phyloP scores from a whole-genome alignment of 1,139 yeast species.

The Taphrina deformans region DNA sequence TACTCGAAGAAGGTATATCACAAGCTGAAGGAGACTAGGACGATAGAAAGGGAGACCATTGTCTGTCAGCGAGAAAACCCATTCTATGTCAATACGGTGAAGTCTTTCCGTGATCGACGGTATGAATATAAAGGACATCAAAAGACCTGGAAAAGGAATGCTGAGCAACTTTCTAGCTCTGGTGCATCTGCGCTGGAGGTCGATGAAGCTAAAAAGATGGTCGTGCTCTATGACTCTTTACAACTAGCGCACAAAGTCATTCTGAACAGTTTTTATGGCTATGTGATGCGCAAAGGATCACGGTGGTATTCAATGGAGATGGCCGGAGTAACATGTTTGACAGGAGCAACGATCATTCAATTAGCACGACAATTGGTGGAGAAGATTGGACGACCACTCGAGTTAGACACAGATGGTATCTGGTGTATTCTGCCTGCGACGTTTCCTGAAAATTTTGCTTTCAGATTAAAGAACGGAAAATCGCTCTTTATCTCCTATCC shows the following conservation, averaged over 20 bases:
- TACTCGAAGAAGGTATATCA: conserved; percentile 84
- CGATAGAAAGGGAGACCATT: conserved; percentile 85
- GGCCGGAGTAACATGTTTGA: conserved; percentile 98
- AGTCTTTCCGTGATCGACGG: conserved; percentile 92
- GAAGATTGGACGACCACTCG: conserved; percentile 90
- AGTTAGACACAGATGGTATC: conserved; percentile 97
- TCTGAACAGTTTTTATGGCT: conserved; percentile 94
- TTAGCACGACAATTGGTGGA: conserved; percentile 95
- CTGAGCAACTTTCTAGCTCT: conserved; percentile 54
- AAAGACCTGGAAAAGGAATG: conserved; percentile 89
- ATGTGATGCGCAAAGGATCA: conserved; percentile 98
- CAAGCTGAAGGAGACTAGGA: conserved; percentile 75
- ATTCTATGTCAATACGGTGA: conserved; percentile 89
- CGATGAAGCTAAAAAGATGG: conserved; percentile 92
- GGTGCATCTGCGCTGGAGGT: conserved; percentile 57
- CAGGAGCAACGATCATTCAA: conserved; percentile 97
- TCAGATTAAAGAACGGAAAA: conserved; percentile 75
- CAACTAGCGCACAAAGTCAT: conserved; percentile 97
- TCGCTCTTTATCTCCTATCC: conserved; percentile 81
- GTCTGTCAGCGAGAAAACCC: conserved; percentile 98
- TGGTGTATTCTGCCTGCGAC: conserved; percentile 96
- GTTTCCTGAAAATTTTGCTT: conserved; percentile 83
- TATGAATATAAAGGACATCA: conserved; percentile 93
- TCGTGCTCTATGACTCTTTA: conserved; percentile 86
- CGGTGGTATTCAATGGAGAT: conserved; percentile 99